phyloP scores from a whole-genome alignment of 805 yeast species.

The Yarrowia deformans region DNA sequence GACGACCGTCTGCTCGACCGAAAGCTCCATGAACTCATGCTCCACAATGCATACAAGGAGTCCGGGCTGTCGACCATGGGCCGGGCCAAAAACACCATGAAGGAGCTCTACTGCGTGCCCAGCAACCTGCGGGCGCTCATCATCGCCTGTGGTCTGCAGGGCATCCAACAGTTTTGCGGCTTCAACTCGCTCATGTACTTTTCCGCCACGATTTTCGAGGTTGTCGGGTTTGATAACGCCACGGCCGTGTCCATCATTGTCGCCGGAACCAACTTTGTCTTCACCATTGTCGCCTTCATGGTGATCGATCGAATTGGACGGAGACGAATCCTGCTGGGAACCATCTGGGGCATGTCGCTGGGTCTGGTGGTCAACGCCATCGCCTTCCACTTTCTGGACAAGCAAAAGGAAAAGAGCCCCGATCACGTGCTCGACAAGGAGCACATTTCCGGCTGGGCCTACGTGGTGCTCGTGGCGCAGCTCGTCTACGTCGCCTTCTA shows the following conservation, averaged over 20 bases:
- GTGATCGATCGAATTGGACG: slow-evolving; percentile 90
- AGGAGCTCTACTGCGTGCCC: slow-evolving; percentile 50
- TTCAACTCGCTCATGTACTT: slow-evolving; percentile 97
- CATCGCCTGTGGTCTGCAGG: slow-evolving; percentile 92
- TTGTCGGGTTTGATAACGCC: slow-evolving; percentile 86
- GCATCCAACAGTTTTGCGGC: slow-evolving; percentile 95
- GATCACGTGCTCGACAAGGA: slow-evolving; percentile 53
- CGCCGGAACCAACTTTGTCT: slow-evolving; percentile 92
- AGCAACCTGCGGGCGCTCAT: slow-evolving; percentile 86
- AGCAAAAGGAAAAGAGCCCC: slow-evolving; percentile 54
- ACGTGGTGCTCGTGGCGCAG: slow-evolving; percentile 83
- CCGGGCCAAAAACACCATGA: slow-evolving; percentile 47
- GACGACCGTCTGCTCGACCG: slow-evolving; percentile 68
- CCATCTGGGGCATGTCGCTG: slow-evolving; percentile 85
- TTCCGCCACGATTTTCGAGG: slow-evolving; percentile 88
- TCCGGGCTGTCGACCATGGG: slow-evolving; percentile 3
- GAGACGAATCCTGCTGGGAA: slow-evolving; percentile 74
- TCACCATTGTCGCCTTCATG: slow-evolving; percentile 84
- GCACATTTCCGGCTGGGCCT: slow-evolving; percentile 80
- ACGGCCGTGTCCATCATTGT: slow-evolving; percentile 94
- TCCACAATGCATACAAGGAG: slow-evolving; percentile 43
- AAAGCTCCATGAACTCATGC: slow-evolving; percentile 71
- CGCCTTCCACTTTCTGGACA: slow-evolving; percentile 86
- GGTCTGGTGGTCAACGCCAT: slow-evolving; percentile 83
- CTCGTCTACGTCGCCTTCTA: slow-evolving; percentile 86